These are phyloP conservation scores for Coemansia sp. DNA, from an alignment of 192 early-diverging fungal species.

Conservation along the genomic window DNA sequence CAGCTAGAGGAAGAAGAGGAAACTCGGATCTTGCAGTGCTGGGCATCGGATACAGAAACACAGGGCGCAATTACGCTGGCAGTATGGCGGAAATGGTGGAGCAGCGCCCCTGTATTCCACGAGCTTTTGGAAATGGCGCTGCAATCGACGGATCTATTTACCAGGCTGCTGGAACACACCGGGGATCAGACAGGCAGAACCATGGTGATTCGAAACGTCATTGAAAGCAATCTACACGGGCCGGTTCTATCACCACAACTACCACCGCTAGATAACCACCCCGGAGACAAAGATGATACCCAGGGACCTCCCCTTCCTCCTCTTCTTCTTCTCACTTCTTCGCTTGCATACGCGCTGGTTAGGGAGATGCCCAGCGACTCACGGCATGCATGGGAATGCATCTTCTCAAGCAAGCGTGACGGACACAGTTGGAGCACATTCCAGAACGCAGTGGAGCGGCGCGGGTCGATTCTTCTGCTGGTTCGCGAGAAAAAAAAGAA, in stretches of 20 bases:
- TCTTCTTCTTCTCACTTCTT: slow-evolving; percentile 17
- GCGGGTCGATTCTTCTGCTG: slow-evolving; percentile 38
- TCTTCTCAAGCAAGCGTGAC: slow-evolving; percentile 35
- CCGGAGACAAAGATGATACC: not conserved
- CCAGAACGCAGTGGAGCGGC: slow-evolving; percentile 23
- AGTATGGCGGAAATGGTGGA: slow-evolving; percentile 39
- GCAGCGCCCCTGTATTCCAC: slow-evolving; percentile 13
- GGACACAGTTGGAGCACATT: slow-evolving; percentile 55
- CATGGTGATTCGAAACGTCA: not conserved
- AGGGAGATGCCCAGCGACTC: slow-evolving; percentile 32
- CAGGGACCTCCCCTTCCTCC: not conserved
- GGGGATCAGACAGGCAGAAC: not conserved
- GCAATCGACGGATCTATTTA: slow-evolving; percentile 10
- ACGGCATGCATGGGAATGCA: slow-evolving; percentile 23
- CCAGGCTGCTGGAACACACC: not conserved
- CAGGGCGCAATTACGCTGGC: slow-evolving; percentile 11
- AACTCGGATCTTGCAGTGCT: not conserved
- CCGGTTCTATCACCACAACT: slow-evolving; percentile 5
- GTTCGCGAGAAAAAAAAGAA: slow-evolving; percentile 22
- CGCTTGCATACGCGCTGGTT: slow-evolving; percentile 21
- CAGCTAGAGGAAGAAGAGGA: not conserved
- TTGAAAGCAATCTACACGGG: slow-evolving; percentile 13
- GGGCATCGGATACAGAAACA: slow-evolving; percentile 12
- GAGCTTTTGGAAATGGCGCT: slow-evolving; percentile 35
- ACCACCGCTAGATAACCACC: not conserved